Base-by-base conservation (phyloP, 352 stramenopile species). In the Phytophthora syringae region DNA sequence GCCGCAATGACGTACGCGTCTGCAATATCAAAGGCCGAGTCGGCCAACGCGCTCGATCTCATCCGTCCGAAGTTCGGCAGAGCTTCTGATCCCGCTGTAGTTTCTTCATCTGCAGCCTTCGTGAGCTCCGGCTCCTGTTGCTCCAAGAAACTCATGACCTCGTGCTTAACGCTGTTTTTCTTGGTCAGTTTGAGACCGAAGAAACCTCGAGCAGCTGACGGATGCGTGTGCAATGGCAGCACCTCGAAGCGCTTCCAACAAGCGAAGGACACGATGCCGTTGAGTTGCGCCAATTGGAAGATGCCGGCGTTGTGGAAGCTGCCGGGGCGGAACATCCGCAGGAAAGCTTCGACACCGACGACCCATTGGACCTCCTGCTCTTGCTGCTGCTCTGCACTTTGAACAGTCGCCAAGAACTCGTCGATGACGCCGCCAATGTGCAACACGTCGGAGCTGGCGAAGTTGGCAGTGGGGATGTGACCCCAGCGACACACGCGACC, bases 261-360 rank as follows among this genome's bases (percentile, higher is more conserved):
- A 11, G 77, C 65, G 68, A 89, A 95, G 39, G 84, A 93, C 39
- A 94, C 86, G 50, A n/a, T 89, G 39, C 85, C 88, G 43, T 95
- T 95, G 52, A 95, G 83, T 63, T 95, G 88, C 25, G 86, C 88
- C 28, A 95, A 68, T 60, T 95, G 88, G 69, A 95, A 93, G 27
- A 95, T 83, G 42, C 88, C 88, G 53, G 88, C 86, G 63, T 89
- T 93, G 74, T 95, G 82, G 69, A 90, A 91, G 30, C 70, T 61
- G 1, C 88, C 88, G 16, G 82, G 80, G 54, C 78, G 74, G 68
- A 90, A 95, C 79, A 89, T 90, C 49, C 86, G 80, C 78, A 95
- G 84, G 57, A 94, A 95, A 36, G 90, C 88, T 72, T 95, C 88
- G 51, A 95, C 89, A 50, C 88, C 88, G 36, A 95, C 84, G 49